Conservation (phyloP, 257 asterid genomes). For the Misopates orontium region DNA sequence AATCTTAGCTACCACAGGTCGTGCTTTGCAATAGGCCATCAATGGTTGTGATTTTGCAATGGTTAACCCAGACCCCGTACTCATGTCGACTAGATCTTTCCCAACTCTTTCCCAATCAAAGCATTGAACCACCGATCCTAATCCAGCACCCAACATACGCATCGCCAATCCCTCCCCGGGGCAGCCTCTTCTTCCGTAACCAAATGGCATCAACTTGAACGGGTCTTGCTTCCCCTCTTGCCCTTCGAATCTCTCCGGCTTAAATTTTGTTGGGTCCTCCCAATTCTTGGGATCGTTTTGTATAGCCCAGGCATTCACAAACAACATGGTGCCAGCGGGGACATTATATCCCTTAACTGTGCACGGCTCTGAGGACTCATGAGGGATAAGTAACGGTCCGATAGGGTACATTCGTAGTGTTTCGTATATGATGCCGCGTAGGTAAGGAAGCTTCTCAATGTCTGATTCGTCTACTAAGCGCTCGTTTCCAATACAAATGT, state of each 20-base stretch:
- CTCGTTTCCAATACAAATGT: constrained; percentile 23
- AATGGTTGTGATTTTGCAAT: constrained; percentile 21
- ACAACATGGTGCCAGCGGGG: constrained; percentile 15
- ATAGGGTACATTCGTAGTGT: constrained; percentile 30
- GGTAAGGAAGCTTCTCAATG: constrained; percentile 16
- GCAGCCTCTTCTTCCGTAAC: constrained; percentile 37
- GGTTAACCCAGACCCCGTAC: constrained; percentile 18
- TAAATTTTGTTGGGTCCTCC: constrained; percentile 27
- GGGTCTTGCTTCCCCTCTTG: constrained; percentile 20
- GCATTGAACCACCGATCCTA: constrained; percentile 27
- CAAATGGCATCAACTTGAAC: constrained; percentile 32
- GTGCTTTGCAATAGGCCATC: constrained; percentile 18
- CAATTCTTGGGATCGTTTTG: constrained; percentile 28
- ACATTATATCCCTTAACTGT: constrained; percentile 17
- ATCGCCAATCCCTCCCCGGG: constrained; percentile 30
- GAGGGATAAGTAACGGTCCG: constrained; percentile 29
- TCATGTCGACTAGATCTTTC: constrained; percentile 18
- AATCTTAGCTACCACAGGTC: too few species aligned
- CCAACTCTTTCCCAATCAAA: constrained; percentile 24
- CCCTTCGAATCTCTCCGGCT: constrained; percentile 34
- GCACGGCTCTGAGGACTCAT: constrained; percentile 24
- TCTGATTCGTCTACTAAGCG: constrained; percentile 31
- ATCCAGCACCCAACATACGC: constrained; percentile 14
- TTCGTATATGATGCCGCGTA: constrained; percentile 26
- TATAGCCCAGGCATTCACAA: constrained; percentile 24